These are phyloP conservation scores for Ramichloridium luteum DNA, from an alignment of 2,329 filamentous ascomycete species.

Conservation along the genomic window DNA sequence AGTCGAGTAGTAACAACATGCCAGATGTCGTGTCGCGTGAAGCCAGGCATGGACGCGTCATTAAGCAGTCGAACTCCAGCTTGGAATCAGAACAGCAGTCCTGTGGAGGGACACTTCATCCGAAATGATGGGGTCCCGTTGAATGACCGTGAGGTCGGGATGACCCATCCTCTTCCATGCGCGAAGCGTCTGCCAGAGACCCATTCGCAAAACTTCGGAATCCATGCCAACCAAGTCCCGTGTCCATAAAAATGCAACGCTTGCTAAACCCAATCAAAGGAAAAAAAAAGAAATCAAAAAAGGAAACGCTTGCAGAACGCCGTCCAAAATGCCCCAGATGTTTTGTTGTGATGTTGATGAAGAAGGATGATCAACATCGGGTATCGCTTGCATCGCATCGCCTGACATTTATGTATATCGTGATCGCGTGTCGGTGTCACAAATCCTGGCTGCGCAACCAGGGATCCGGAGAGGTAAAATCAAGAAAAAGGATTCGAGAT, in stretches of 20 bases:
- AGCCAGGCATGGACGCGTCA: no score
- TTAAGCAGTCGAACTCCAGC: no score
- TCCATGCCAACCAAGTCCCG: no score
- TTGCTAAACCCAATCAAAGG: conserved; percentile 1
- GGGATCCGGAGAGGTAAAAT: no score
- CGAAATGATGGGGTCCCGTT: no score
- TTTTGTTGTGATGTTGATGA: conserved; percentile 27
- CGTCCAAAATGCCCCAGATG: conserved; percentile 41
- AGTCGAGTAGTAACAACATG: conserved; percentile 9
- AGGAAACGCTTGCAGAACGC: conserved; percentile 34
- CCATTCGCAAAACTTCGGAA: no score
- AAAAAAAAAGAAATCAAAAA: conserved; percentile 8
- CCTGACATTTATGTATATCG: conserved; percentile 22
- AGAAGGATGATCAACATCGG: conserved; percentile 28
- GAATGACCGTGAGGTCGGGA: conserved; percentile 10
- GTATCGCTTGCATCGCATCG: conserved; percentile 30
- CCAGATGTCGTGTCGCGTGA: conserved; percentile 9
- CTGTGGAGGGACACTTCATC: no score
- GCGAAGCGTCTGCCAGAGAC: not conserved
- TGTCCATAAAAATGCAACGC: not conserved
- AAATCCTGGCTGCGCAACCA: not conserved
- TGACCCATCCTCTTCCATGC: conserved; percentile 1
- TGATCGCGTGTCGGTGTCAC: conserved; percentile 29
- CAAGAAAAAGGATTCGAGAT: conserved; percentile 10
- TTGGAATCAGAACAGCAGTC: no score